Evolutionary conservation across 2,329 filamentous ascomycete species (phyloP).

Genomic region (Penicillium sp.): DNA sequence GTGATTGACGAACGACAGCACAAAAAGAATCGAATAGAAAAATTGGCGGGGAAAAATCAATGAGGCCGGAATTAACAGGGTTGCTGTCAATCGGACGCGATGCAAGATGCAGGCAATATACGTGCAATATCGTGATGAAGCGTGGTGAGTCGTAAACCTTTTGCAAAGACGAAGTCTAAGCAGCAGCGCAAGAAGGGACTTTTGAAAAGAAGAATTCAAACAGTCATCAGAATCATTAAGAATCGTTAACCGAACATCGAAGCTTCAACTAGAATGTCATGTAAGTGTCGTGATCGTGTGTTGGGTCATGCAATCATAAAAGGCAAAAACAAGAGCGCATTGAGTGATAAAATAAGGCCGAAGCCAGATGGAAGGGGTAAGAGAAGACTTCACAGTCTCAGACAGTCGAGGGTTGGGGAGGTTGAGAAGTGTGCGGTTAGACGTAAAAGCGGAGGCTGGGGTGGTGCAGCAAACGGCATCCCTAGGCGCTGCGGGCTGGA

Average conservation of each 20-base stretch:
- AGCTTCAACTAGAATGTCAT: constrained; percentile 9
- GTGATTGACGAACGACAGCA: not conserved
- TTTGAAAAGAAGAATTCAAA: constrained; percentile 20
- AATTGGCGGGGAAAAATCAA: too few relatives aligned
- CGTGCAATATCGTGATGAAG: constrained; percentile 23
- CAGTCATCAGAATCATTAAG: constrained; percentile 34
- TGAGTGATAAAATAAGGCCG: constrained; percentile 16
- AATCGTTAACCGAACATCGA: constrained; percentile 28
- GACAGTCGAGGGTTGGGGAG: constrained; percentile 11
- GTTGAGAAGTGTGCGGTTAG: constrained; percentile 8
- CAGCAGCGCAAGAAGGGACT: constrained; percentile 14
- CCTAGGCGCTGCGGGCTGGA: constrained; percentile 20
- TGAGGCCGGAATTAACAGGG: not conserved
- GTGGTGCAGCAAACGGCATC: constrained; percentile 29
- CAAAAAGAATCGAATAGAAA: not conserved
- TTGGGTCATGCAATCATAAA: constrained; percentile 11
- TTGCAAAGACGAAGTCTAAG: constrained; percentile 24
- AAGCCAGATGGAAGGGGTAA: constrained; percentile 28
- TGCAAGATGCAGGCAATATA: constrained; percentile 26
- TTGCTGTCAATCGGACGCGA: constrained; percentile 1
- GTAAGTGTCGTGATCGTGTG: constrained; percentile 3
- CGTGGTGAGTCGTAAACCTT: constrained; percentile 37
- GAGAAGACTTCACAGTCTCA: constrained; percentile 26
- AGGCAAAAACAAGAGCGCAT: constrained; percentile 22
- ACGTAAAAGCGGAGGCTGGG: constrained; percentile 23